phyloP scores from a whole-genome alignment of 1,284 basidiomycete species.

The Nidula niveotomentosa region DNA sequence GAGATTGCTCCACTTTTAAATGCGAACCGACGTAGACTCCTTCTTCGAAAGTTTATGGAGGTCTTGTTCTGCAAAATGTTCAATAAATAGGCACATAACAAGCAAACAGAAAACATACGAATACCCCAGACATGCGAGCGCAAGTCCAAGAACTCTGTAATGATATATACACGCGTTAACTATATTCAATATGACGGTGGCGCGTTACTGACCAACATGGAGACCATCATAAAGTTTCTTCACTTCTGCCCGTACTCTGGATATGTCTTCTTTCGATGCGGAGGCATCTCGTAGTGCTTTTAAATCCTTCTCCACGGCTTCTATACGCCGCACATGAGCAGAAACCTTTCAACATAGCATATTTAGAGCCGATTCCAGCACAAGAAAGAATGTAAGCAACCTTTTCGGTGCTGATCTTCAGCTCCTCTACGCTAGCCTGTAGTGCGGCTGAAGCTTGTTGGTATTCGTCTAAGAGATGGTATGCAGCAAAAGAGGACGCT shows the following conservation, averaged over 20 bases:
- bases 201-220: conserved; percentile 64
- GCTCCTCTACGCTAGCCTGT: conserved; percentile 84
- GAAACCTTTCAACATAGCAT: conserved; percentile 57
- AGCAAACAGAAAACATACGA: conserved; percentile 49
- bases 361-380: neutral
- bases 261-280: conserved; percentile 78
- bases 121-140: conserved; percentile 82
- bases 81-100: conserved; percentile 8
- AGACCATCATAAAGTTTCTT: conserved; percentile 85
- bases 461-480: conserved; percentile 89
- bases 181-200: neutral
- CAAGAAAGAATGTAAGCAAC: conserved; percentile 27
- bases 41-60: conserved; percentile 73
- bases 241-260: conserved; percentile 72
- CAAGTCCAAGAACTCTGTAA: conserved; percentile 72
- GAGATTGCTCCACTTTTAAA: too few relatives aligned
- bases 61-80: conserved; percentile 65
- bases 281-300: conserved; percentile 70
- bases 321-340: conserved; percentile 81
- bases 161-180: neutral
- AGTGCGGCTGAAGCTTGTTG: conserved; percentile 82
- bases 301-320: conserved; percentile 86
- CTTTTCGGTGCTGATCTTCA: conserved; percentile 83
- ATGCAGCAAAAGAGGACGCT: conserved; percentile 82
- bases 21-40: conserved; percentile 56